These are phyloP conservation scores for Podospora sp. DNA, from an alignment of 495 filamentous ascomycete species.

Conservation along the genomic window DNA sequence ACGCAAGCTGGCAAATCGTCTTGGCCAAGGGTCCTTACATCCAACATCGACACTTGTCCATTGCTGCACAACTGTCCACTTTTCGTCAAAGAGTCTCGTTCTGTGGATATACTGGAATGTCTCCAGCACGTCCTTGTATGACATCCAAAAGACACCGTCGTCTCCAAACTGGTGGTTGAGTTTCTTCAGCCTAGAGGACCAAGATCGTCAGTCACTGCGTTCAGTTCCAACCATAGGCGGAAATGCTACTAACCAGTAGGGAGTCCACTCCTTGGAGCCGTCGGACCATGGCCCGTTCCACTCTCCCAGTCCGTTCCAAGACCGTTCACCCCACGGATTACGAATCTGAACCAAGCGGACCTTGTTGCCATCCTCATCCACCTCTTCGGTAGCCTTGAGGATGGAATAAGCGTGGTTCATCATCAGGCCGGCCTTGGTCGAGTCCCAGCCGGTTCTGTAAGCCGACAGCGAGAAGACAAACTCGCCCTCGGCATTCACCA, in stretches of 20 bases:
- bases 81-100: constrained; percentile 70
- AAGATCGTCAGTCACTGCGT: neutral
- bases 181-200: constrained; percentile 54
- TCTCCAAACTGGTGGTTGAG: constrained; percentile 74
- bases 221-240: neutral
- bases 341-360: constrained; percentile 60
- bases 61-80: constrained; percentile 65
- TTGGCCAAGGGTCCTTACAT: neutral
- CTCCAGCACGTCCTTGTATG: constrained; percentile 61
- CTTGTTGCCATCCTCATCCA: constrained; percentile 52
- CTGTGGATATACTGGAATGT: constrained; percentile 72
- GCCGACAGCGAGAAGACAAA: constrained; percentile 35
- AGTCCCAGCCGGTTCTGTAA: constrained; percentile 24
- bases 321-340: constrained; percentile 68
- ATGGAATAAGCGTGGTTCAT: constrained; percentile 77
- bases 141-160: constrained; percentile 61
- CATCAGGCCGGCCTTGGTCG: constrained; percentile 60
- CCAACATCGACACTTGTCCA: constrained; percentile 23
- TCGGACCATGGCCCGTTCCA: constrained; percentile 70
- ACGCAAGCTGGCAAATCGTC: too few relatives aligned
- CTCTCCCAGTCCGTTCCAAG: constrained; percentile 50
- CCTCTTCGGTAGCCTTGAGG: constrained; percentile 67
- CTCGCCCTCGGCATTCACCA: constrained; percentile 52
- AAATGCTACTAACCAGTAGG: constrained; percentile 51
- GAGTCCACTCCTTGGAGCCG: constrained; percentile 75